phyloP scores from a whole-genome alignment of 2,329 filamentous ascomycete genomes.

The Colletotrichum scovillei region DNA sequence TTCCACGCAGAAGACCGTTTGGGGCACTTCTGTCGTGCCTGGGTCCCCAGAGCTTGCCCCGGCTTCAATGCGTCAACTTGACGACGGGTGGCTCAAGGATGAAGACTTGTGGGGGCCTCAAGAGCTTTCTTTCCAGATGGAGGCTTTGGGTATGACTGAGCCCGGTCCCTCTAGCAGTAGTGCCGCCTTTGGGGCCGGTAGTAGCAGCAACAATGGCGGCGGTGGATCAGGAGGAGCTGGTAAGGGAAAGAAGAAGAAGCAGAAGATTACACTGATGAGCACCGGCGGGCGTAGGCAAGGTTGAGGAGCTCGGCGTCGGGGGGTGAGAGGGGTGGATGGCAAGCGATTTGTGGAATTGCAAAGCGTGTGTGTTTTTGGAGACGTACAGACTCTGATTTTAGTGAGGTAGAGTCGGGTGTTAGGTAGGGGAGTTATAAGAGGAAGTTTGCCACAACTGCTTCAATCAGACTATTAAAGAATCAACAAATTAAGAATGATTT shows the following conservation, averaged over 20 bases:
- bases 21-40: slow-evolving; percentile 84
- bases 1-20: slow-evolving; percentile 81
- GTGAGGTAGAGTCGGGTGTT: slow-evolving; percentile 3
- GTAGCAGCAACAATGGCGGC: slow-evolving; percentile 19
- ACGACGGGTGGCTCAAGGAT: slow-evolving; percentile 89
- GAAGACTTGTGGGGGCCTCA: slow-evolving; percentile 76
- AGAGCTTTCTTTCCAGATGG: slow-evolving; percentile 70
- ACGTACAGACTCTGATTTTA: background rate
- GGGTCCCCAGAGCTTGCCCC: slow-evolving; percentile 64
- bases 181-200: slow-evolving; percentile 24
- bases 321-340: background rate
- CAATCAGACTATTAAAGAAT: background rate
- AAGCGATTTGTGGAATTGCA: background rate
- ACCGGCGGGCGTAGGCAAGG: slow-evolving; percentile 67
- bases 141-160: slow-evolving; percentile 59
- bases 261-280: slow-evolving; percentile 80
- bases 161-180: slow-evolving; percentile 31
- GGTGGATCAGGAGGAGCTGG: slow-evolving; percentile 45
- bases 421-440: background rate
- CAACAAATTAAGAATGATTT: background rate
- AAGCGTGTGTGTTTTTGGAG: background rate
- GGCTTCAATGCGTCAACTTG: slow-evolving; percentile 45
- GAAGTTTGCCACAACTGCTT: slow-evolving; percentile 6
- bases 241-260: slow-evolving; percentile 76
- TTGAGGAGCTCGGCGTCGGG: slow-evolving; percentile 34